These are phyloP conservation scores for Mollisiaceae sp. DNA, from an alignment of 2,329 filamentous ascomycete species.

Conservation along the genomic window DNA sequence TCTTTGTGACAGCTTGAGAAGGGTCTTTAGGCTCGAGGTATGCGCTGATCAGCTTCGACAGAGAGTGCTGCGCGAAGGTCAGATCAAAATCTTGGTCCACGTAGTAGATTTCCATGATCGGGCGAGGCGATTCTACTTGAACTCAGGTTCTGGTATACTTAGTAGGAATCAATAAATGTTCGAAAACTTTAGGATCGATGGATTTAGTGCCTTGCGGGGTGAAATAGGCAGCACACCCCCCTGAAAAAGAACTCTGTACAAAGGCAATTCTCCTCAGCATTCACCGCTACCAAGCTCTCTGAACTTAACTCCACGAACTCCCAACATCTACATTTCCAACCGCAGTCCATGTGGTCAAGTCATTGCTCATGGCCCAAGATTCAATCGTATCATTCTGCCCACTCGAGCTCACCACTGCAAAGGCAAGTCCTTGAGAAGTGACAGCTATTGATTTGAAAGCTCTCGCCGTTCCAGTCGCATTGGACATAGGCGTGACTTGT, in stretches of 20 bases:
- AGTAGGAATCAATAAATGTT: too few relatives aligned
- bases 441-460: not conserved
- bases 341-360: not conserved
- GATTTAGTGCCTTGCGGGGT: not conserved
- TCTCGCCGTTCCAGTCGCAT: not conserved
- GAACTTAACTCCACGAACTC: not conserved
- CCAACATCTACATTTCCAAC: not conserved
- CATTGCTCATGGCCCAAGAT: not conserved
- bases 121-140: not conserved
- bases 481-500: not conserved
- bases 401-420: not conserved
- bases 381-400: not conserved
- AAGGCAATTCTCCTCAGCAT: not conserved
- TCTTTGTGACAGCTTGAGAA: constrained; percentile 8
- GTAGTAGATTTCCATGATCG: not conserved
- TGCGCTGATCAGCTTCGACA: constrained; percentile 20
- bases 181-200: too few relatives aligned
- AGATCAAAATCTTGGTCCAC: not conserved
- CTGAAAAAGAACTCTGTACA: not conserved
- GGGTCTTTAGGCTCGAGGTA: constrained; percentile 18
- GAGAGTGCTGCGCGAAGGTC: not conserved
- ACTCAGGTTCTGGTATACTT: too few relatives aligned
- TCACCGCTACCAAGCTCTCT: not conserved
- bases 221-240: not conserved
- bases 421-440: not conserved